These are phyloP conservation scores for Scalesia atractyloides DNA, from an alignment of 129 eudicot species.

Conservation along the genomic window DNA sequence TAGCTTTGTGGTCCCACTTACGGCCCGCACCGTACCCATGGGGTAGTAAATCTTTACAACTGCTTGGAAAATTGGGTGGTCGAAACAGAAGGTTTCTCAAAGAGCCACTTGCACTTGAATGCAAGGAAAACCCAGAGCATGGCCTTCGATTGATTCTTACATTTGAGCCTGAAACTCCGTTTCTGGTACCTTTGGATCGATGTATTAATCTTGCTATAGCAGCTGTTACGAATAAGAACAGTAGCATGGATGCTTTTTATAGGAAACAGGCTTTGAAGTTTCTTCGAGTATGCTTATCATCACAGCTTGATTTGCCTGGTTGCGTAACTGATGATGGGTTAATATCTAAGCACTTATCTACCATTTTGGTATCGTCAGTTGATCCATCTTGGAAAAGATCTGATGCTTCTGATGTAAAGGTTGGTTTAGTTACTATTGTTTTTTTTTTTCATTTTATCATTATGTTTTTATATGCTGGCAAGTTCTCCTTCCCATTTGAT, in stretches of 20 bases:
- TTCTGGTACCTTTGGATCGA: conserved; percentile 97
- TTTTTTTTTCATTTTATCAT: not conserved
- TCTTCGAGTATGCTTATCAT: conserved; percentile 84
- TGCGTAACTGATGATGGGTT: conserved; percentile 62
- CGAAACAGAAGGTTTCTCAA: conserved; percentile 95
- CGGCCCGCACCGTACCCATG: conserved; percentile 95
- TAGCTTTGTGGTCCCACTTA: conserved; percentile 97
- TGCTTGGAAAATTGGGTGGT: conserved; percentile 97
- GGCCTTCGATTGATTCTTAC: conserved; percentile 96
- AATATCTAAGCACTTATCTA: conserved; percentile 61
- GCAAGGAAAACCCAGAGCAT: conserved; percentile 98
- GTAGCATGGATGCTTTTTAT: conserved; percentile 73
- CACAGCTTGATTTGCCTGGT: conserved; percentile 96
- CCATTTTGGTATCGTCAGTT: conserved; percentile 67
- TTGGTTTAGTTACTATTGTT: conserved; percentile 25
- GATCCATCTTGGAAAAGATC: conserved; percentile 83
- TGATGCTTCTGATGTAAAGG: conserved; percentile 92
- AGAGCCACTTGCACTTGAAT: conserved; percentile 97
- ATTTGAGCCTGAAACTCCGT: conserved; percentile 97
- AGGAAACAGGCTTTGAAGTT: conserved; percentile 94
- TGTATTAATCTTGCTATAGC: conserved; percentile 91
- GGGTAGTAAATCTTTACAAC: conserved; percentile 92
- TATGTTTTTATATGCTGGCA: conserved; percentile 8
- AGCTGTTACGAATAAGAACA: conserved; percentile 82
- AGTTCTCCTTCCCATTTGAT: not conserved